Evolutionary conservation across 208 protist genomes (phyloP), one percentile per base, ranked within the genome.

Genomic region (Spironucleus salmonicida): DNA sequence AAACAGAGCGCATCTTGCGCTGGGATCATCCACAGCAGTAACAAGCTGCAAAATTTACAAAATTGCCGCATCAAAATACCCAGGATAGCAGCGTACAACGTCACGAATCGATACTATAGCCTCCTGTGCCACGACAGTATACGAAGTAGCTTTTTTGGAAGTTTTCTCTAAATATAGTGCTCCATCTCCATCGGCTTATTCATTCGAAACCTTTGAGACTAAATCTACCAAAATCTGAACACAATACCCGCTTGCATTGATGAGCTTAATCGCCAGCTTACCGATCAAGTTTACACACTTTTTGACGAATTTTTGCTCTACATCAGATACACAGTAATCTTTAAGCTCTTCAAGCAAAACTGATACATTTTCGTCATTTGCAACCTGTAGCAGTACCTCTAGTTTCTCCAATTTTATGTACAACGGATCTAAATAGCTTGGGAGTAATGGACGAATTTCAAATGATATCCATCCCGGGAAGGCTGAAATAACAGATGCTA

Each of bases 391-490:
- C 35, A 81, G 39, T 35, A 78, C 39, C 1, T 78, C 74, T 1
- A 81, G 38, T 57, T 81, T 81, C n/a, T 66, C 78, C 29, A 75
- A 34, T 45, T 81, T 81, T 26, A 81, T 34, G 66, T 78, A 78
- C 30, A 77, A 30, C 30, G 78, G 78, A 45, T 81, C 78, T 41
- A 78, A 53, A 66, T 78, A 81, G 29, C 30, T 75, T 38, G 32
- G 41, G 62, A 78, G 67, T 35, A 81, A 81, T 1, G 58, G 4
- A 41, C 68, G 53, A n/a, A 69, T 39, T 4, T 76, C 23, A 23
- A 23, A 7, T 27, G 0, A 1, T 13, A 81, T 58, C 23, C 74
- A 61, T 15, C 13, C 0, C 15, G 78, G 78, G 34, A 41, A 74
- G 23, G 39, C 29, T 59, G 45, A n/a, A 26, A 78, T 23, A 29